Evolutionary conservation across 2,329 filamentous ascomycete genomes (phyloP).

Genomic region (Paraphoma chrysanthemicola): DNA sequence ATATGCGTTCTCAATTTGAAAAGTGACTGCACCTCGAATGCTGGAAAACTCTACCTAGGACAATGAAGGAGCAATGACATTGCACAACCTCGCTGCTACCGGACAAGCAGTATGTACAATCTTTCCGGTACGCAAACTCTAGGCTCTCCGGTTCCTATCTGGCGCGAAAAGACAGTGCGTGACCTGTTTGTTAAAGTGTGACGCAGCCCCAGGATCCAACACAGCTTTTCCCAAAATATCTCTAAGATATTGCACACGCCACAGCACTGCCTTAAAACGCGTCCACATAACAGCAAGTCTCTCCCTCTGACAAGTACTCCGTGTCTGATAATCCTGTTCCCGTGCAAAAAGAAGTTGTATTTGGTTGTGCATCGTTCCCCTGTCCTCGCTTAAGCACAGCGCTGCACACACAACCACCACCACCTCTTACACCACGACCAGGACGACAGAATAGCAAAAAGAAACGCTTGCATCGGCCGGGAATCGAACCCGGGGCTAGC

Average conservation of each 20-base stretch:
- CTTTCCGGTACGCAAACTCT: too few relatives aligned
- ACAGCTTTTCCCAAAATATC: too few relatives aligned
- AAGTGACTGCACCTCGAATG: neutral
- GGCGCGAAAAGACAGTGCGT: too few relatives aligned
- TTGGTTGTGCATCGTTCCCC: neutral
- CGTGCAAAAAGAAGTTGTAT: neutral
- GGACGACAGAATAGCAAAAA: neutral
- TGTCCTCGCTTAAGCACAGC: neutral
- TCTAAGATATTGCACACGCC: too few relatives aligned
- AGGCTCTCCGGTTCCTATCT: too few relatives aligned
- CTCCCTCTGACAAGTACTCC: too few relatives aligned
- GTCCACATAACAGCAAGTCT: too few relatives aligned
- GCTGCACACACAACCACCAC: neutral
- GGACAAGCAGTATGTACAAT: too few relatives aligned
- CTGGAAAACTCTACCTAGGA: neutral
- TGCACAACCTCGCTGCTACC: too few relatives aligned
- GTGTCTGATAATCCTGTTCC: neutral
- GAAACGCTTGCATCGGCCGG: slow-evolving; percentile 7
- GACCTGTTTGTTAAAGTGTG: too few relatives aligned
- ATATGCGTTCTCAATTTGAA: neutral
- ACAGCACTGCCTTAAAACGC: too few relatives aligned
- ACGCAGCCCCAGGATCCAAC: too few relatives aligned
- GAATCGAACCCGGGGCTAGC: slow-evolving; percentile 12
- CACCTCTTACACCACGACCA: neutral
- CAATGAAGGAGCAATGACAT: neutral